Evolutionary conservation across 2,329 filamentous ascomycete genomes (phyloP).

Genomic region (Hypoxylon sp.): DNA sequence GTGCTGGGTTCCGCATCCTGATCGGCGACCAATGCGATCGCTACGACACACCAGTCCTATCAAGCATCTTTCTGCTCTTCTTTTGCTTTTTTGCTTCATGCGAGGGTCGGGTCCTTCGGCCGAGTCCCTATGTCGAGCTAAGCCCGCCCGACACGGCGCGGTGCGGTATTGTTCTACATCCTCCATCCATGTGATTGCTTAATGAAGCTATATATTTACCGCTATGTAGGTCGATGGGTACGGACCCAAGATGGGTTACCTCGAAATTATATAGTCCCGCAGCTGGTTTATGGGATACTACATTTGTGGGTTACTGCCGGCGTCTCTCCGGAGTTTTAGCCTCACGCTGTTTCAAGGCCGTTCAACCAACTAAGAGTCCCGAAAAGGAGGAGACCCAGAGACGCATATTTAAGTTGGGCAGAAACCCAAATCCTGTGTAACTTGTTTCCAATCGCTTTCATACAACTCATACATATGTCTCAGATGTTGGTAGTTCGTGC

Average conservation of each 20-base stretch:
- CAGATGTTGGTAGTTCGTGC: conserved; percentile 1
- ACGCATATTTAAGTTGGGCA: conserved; percentile 4
- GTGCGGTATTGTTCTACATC: conserved; percentile 7
- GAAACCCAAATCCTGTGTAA: neutral
- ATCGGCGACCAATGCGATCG: conserved; percentile 37
- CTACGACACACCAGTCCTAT: conserved; percentile 9
- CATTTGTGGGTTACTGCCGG: conserved; percentile 32
- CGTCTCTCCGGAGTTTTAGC: conserved; percentile 34
- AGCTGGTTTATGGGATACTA: conserved; percentile 23
- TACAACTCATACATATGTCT: neutral
- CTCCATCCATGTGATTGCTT: conserved; percentile 11
- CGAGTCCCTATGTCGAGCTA: conserved; percentile 16
- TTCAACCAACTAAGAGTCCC: neutral
- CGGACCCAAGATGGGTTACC: conserved; percentile 23
- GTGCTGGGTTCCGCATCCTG: conserved; percentile 43
- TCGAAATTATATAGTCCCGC: conserved; percentile 19
- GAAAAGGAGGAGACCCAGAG: conserved; percentile 4
- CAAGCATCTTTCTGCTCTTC: conserved; percentile 4
- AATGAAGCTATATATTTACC: neutral
- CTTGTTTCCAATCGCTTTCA: neutral
- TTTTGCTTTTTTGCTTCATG: conserved; percentile 1
- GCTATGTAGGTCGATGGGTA: conserved; percentile 7
- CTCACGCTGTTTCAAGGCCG: conserved; percentile 14
- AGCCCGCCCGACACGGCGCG: neutral
- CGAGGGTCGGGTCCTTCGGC: conserved; percentile 15